A percentile compares a stretch with the other conserved stretches of the same genome.
Evolutionary conservation across 345 rosid species (phyloP).

Genomic region (Gossypium thurberi): DNA sequence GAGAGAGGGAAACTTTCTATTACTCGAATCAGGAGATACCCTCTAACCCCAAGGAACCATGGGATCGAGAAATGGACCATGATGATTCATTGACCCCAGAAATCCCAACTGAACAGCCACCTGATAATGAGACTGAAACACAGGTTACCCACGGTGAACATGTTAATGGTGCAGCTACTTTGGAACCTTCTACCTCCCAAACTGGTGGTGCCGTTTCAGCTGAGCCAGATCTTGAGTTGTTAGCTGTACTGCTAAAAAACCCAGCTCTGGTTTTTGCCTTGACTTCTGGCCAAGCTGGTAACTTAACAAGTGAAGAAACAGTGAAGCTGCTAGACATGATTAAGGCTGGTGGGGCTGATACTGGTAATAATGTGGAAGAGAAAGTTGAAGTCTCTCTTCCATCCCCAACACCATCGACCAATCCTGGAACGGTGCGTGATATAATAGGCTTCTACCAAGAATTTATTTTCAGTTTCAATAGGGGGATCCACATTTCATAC

Average conservation of each 20-base stretch:
- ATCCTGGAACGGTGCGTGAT: conserved; percentile 93
- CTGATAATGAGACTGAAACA: conserved; percentile 56
- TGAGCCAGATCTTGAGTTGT: conserved; percentile 89
- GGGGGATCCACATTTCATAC: conserved; percentile 13
- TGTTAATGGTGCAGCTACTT: conserved; percentile 24
- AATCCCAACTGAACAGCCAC: conserved; percentile 79
- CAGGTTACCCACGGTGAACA: conserved; percentile 36
- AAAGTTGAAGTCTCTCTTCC: conserved; percentile 88
- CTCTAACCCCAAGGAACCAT: conserved; percentile 83
- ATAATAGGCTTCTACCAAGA: conserved; percentile 30
- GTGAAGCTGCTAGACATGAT: conserved; percentile 79
- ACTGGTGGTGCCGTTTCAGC: conserved; percentile 20
- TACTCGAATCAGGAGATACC: conserved; percentile 53
- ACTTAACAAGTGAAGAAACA: conserved; percentile 55
- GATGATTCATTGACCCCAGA: conserved; percentile 86
- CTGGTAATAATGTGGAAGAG: conserved; percentile 41
- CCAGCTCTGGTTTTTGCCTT: conserved; percentile 86
- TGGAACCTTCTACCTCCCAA: conserved; percentile 34
- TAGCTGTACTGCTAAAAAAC: conserved; percentile 84
- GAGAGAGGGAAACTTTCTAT: conserved; percentile 76
- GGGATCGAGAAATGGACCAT: conserved; percentile 92
- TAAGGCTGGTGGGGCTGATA: conserved; percentile 46
- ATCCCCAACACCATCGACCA: conserved; percentile 83
- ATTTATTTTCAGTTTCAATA: conserved; percentile 6
- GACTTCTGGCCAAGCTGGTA: conserved; percentile 73